Conservation (phyloP, 768 basidiomycete genomes). For the Boletus reticulatus region DNA sequence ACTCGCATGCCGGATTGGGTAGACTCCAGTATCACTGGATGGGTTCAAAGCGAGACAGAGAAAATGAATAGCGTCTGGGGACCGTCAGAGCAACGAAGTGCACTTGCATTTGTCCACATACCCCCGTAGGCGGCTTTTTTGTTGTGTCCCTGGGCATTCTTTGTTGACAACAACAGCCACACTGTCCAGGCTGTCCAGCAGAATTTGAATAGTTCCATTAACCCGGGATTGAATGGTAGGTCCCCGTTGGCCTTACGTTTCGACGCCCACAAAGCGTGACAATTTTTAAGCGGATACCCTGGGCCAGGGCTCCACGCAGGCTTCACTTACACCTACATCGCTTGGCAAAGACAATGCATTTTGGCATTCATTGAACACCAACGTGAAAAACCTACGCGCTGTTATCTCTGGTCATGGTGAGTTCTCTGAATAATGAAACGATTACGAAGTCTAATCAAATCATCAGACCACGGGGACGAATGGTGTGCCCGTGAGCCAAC, state of each 20-base stretch:
- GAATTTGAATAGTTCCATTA: slow-evolving; percentile 36
- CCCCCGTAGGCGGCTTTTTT: slow-evolving; percentile 51
- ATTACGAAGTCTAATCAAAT: background rate
- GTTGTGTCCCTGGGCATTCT: background rate
- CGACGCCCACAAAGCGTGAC: background rate
- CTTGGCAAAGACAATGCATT: slow-evolving; percentile 54
- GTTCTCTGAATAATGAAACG: background rate
- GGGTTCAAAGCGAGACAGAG: slow-evolving; percentile 54
- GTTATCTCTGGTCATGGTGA: slow-evolving; percentile 71
- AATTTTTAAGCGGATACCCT: slow-evolving; percentile 47
- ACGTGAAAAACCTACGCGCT: slow-evolving; percentile 64
- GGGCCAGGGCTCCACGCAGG: slow-evolving; percentile 59
- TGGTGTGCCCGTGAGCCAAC: slow-evolving; percentile 72
- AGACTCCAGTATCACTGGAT: slow-evolving; percentile 56
- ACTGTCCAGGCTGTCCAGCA: slow-evolving; percentile 35
- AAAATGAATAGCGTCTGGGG: slow-evolving; percentile 62
- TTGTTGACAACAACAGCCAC: slow-evolving; percentile 6
- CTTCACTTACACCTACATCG: slow-evolving; percentile 37
- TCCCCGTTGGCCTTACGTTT: background rate
- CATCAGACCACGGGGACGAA: slow-evolving; percentile 70
- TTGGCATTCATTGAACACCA: slow-evolving; percentile 56
- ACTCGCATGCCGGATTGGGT: slow-evolving; percentile 64
- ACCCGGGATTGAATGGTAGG: slow-evolving; percentile 44
- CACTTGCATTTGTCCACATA: slow-evolving; percentile 73
- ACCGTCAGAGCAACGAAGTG: slow-evolving; percentile 46